Base-by-base conservation (phyloP, 257 asterid species). In the Nicotiana undulata region DNA sequence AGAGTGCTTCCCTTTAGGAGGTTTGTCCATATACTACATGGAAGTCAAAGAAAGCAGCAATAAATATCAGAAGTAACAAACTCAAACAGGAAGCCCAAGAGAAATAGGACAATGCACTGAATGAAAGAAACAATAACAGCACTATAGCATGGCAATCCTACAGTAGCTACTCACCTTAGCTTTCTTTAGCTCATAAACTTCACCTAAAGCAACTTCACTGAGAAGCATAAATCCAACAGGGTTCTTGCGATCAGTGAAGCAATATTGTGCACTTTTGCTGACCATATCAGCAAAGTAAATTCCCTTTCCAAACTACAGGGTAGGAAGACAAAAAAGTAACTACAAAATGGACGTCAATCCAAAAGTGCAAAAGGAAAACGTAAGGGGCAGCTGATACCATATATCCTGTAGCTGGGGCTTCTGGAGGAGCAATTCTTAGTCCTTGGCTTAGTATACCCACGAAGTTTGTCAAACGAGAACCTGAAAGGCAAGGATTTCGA, bases 401-500 rank as follows among this genome's bases (percentile, higher is more conserved):
- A 87, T 94, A 96, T 79, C 99, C 99, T 6, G 99, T 92, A 80
- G 95, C 89, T 53, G 99, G 99, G 83, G 99, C 99, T 92, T 96
- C 99, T 11, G 98, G 98, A 79, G 99, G 99, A 85, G 98, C 99
- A 84, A 96, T 90, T 86, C 99, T 87, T 81, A 96, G 87, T 68
- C 99, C 99, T 92, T 96, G 98, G 87, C 93, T 94, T 52, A 96
- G 97, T 79, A 96, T 96, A 84, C 99, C 99, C 63, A 96, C 91
- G 84, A 92, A 96, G 83, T 96, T 96, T 84, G 99, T 96, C 87
- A 96, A 74, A 66, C 98, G 89, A 20, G 99, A 96, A 82, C 98
- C 98, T 96, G 91, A 76, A 77, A 74, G 52, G 67, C 63, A 88
- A 55, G 80, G 2, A 63, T 66, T 80, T 75, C 28, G 18, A 72